phyloP scores from a whole-genome alignment of 192 early-diverging fungal genomes.

The Rhizoclosmatium sp. region DNA sequence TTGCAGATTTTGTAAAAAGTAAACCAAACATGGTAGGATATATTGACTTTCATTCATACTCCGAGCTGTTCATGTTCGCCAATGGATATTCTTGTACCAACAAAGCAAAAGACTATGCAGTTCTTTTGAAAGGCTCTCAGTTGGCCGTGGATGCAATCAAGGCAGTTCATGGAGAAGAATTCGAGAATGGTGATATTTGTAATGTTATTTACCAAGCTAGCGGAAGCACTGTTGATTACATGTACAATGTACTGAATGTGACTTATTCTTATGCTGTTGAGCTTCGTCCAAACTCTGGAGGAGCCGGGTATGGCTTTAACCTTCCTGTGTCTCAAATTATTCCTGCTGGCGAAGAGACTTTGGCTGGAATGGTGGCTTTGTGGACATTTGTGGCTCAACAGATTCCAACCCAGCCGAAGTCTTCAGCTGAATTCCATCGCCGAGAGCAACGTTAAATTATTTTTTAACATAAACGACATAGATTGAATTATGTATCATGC shows the following conservation, averaged over 20 bases:
- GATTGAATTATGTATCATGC: too few relatives aligned
- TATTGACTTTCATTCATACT: constrained; percentile 61
- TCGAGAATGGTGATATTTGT: constrained; percentile 37
- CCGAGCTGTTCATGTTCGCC: constrained; percentile 64
- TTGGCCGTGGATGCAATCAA: constrained; percentile 40
- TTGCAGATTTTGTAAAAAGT: constrained; percentile 52
- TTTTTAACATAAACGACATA: too few relatives aligned
- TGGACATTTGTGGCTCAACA: constrained; percentile 34
- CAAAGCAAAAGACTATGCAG: constrained; percentile 36
- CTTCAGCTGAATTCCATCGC: neutral
- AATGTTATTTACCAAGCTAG: constrained; percentile 47
- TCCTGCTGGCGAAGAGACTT: constrained; percentile 39
- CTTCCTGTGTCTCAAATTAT: constrained; percentile 39
- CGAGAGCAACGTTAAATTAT: too few relatives aligned
- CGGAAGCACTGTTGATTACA: constrained; percentile 43
- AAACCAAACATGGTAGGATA: constrained; percentile 51
- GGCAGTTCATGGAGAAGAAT: constrained; percentile 17
- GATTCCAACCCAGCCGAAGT: neutral
- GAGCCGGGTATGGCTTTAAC: constrained; percentile 33
- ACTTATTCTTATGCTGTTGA: constrained; percentile 43
- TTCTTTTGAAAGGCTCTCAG: constrained; percentile 16
- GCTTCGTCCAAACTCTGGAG: constrained; percentile 34
- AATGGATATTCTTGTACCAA: constrained; percentile 39
- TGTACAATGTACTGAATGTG: constrained; percentile 41
- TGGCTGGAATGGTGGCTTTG: constrained; percentile 31